These are phyloP conservation scores for Thelonectria discophora DNA, from an alignment of 2,329 filamentous ascomycete species.

Conservation along the genomic window DNA sequence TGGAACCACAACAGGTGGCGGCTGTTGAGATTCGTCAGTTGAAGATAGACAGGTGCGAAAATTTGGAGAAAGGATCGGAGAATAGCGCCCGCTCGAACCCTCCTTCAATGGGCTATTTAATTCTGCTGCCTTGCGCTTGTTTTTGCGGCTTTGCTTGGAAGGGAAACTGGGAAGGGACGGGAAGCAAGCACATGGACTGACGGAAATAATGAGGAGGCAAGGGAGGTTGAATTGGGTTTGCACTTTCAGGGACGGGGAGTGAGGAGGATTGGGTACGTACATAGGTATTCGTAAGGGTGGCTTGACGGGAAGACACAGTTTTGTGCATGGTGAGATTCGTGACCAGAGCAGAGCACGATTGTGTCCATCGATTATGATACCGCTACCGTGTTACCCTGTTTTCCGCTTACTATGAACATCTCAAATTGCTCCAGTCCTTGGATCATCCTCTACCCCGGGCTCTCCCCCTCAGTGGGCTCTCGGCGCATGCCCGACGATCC, in stretches of 20 bases:
- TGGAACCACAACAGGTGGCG: constrained; percentile 11
- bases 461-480: constrained; percentile 7
- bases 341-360: too few relatives aligned
- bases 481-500: constrained; percentile 27
- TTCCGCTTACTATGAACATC: too few relatives aligned
- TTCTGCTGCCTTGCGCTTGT: constrained; percentile 32
- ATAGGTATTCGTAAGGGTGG: too few relatives aligned
- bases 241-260: not conserved
- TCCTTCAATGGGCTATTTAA: constrained; percentile 16
- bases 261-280: too few relatives aligned
- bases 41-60: not conserved
- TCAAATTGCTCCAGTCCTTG: not conserved
- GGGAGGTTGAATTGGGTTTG: constrained; percentile 7
- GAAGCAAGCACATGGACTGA: constrained; percentile 3
- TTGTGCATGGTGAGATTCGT: too few relatives aligned
- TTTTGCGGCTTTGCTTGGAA: constrained; percentile 15
- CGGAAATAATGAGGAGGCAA: constrained; percentile 18
- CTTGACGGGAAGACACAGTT: too few relatives aligned
- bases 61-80: not conserved
- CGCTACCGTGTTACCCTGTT: too few relatives aligned
- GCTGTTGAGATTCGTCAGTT: constrained; percentile 9
- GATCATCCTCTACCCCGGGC: constrained; percentile 5
- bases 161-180: constrained; percentile 6
- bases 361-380: too few relatives aligned
- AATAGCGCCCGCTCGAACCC: not conserved